Evolutionary conservation across 768 basidiomycete genomes (phyloP), one percentile per base, ranked within the genome.

Genomic region (Candolleomyces aberdarensis): DNA sequence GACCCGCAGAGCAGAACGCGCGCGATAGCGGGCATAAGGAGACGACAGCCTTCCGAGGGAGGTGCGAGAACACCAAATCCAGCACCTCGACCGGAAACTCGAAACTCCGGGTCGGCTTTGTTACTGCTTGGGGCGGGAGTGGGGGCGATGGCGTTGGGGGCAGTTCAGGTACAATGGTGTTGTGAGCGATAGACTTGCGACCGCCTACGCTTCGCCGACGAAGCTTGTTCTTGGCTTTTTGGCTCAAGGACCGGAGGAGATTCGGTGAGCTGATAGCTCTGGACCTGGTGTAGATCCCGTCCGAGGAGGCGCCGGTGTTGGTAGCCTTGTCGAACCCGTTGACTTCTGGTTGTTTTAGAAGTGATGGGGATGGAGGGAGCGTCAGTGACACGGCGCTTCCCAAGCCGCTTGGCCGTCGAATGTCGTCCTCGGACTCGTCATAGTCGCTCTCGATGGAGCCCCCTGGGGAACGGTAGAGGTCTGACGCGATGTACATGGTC

Each of bases 341-440:
- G 10, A 20, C 7, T 19, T 32, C 29, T 47, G 22, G 46, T 29
- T 39, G 54, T 64, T 40, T 57, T 62, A 7, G 60, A 26, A 11
- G 56, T 20, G 32, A 36, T 40, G 64, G 56, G 17, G 62, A 61
- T 10, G 52, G 43, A 19, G 61, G 62, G 29, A 50, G 49, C 7
- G 43, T 44, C 5, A 41, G 46, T 20, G 19, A 36, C 14, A 57
- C 72, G 7, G 76, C 69, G 36, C 76, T 72, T 22, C 80, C 80
- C 13, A 81, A 66, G 5, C 79, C 80, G 64, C 80, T 81, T 7
- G 80, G 80, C 48, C 76, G 65, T 29, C 80, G 77, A 56, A 81
- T 81, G 36, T 81, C 79, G 51, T 78, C 77, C n/a, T 71, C 70
- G 5, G 70, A 70, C 20, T 67, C 68, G 11, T 63, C 52, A 48